These are phyloP conservation scores for Hamamelis virginiana DNA, from an alignment of 164 flowering plant genomes.

Conservation along the genomic window DNA sequence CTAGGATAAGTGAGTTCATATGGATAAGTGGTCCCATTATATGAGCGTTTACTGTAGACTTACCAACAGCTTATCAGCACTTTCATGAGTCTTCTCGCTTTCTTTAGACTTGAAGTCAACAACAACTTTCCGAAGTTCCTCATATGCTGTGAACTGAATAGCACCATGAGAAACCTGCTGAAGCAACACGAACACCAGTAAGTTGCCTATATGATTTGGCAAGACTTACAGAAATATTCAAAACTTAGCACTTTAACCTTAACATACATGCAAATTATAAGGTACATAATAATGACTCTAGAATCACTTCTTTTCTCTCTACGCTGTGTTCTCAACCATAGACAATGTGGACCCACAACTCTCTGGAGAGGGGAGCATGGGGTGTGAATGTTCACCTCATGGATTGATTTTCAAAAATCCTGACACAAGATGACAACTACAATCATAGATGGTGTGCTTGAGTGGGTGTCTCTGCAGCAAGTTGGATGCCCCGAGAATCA, in stretches of 20 bases:
- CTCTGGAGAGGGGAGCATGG: not conserved
- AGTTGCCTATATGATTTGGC: not conserved
- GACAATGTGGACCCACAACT: not conserved
- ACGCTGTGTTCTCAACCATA: no score
- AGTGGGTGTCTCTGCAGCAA: not conserved
- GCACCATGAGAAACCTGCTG: conserved; percentile 99
- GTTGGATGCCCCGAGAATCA: not conserved
- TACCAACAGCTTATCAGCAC: conserved; percentile 53
- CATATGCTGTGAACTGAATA: conserved; percentile 92
- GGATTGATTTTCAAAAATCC: not conserved
- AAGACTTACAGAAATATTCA: not conserved
- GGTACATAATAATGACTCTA: not conserved
- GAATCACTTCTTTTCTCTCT: not conserved
- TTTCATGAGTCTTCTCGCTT: conserved; percentile 11
- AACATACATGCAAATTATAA: not conserved
- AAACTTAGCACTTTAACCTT: not conserved
- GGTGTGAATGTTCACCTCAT: not conserved
- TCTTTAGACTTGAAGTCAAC: conserved; percentile 44
- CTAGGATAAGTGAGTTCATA: not conserved
- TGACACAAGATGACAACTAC: not conserved
- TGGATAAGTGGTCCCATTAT: not conserved
- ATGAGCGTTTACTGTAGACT: conserved; percentile 10
- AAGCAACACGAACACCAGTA: conserved; percentile 24
- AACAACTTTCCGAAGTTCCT: conserved; percentile 78
- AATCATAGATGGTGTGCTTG: not conserved